Conservation (phyloP, 257 asterid genomes). For the Asclepias syriaca region DNA sequence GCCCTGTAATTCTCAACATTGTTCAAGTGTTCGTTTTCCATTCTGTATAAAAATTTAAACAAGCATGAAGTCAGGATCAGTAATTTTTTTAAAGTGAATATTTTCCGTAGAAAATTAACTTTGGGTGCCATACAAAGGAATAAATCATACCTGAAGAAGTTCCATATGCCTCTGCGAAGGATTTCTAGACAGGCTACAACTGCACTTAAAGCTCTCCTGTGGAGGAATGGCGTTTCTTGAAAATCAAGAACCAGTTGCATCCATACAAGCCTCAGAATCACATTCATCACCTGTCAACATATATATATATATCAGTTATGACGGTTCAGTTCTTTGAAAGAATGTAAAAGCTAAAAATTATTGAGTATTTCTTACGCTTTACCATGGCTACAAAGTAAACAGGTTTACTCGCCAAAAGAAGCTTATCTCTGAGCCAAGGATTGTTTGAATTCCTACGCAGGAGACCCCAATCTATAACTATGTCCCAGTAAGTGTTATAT, state of each 20-base stretch:
- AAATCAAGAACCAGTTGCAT: slow-evolving; percentile 76
- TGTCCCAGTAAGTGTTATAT: slow-evolving; percentile 70
- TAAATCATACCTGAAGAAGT: slow-evolving; percentile 67
- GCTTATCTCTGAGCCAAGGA: slow-evolving; percentile 82
- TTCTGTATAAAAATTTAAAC: slow-evolving; percentile 26
- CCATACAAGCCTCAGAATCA: slow-evolving; percentile 77
- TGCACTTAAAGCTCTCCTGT: slow-evolving; percentile 45
- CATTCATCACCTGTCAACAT: slow-evolving; percentile 46
- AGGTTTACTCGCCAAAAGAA: slow-evolving; percentile 49
- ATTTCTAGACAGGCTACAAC: slow-evolving; percentile 72
- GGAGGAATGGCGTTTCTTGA: slow-evolving; percentile 40
- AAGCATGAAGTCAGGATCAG: not conserved
- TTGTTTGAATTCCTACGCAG: slow-evolving; percentile 47
- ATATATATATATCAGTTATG: not conserved
- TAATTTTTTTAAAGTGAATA: not conserved
- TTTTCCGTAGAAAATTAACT: not conserved
- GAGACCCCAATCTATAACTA: slow-evolving; percentile 82
- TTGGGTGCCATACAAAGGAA: not conserved
- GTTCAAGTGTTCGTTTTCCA: slow-evolving; percentile 83
- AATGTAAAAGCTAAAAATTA: not conserved
- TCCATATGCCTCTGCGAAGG: slow-evolving; percentile 84
- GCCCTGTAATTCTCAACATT: slow-evolving; percentile 75
- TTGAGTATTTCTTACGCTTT: slow-evolving; percentile 23
- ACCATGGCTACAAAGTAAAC: slow-evolving; percentile 76
- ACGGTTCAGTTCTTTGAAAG: not conserved